Conservation (phyloP, 441 rosid species). For the Mallotus japonicus region DNA sequence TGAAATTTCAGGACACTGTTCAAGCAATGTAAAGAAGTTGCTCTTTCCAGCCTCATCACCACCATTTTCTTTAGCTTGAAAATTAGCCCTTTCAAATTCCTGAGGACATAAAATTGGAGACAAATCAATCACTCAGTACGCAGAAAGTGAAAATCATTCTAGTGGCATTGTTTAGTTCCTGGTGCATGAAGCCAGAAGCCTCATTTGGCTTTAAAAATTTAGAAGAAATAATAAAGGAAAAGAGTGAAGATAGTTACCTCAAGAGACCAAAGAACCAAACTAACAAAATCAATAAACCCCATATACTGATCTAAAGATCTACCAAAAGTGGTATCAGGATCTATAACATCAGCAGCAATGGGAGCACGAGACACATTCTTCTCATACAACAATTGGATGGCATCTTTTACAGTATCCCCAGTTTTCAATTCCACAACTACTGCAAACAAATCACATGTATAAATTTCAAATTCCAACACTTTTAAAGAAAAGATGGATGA, state of each 20-base stretch:
- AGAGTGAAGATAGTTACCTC: conserved; percentile 20
- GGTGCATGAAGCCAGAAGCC: too few relatives aligned
- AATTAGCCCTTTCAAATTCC: conserved; percentile 28
- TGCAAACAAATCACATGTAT: neutral
- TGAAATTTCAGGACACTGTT: conserved; percentile 35
- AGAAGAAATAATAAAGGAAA: too few relatives aligned
- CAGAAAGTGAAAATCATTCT: neutral
- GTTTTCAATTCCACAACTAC: conserved; percentile 36
- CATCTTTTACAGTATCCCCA: conserved; percentile 37
- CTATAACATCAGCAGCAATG: conserved; percentile 38
- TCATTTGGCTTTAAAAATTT: too few relatives aligned
- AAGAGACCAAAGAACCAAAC: conserved; percentile 43
- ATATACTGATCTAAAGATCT: conserved; percentile 37
- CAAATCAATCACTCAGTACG: neutral
- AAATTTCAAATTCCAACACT: neutral
- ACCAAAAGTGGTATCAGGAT: conserved; percentile 19
- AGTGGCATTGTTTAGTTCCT: too few relatives aligned
- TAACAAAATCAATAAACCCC: conserved; percentile 40
- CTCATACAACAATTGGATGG: conserved; percentile 36
- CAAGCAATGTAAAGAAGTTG: conserved; percentile 36
- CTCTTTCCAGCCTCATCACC: conserved; percentile 12
- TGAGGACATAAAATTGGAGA: neutral
- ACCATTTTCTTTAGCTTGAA: conserved; percentile 5
- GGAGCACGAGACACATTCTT: conserved; percentile 42
- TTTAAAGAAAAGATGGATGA: neutral